A percentile compares a stretch with the other conserved stretches of the same genome.
These are phyloP conservation scores for Micractinium sp. DNA, from an alignment of 139 green algal species.

Conservation along the genomic window DNA sequence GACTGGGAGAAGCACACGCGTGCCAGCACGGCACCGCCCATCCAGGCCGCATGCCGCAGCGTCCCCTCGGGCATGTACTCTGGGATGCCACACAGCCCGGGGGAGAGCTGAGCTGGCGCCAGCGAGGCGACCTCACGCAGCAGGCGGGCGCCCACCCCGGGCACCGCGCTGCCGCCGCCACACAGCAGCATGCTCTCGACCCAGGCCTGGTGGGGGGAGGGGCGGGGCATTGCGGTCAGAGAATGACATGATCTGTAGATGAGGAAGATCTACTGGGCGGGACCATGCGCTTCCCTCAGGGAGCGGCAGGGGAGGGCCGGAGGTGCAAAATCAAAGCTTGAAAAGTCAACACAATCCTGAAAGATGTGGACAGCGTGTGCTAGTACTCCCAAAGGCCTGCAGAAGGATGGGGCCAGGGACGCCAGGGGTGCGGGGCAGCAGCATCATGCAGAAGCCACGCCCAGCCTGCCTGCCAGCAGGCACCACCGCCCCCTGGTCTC, in stretches of 20 bases:
- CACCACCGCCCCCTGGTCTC: background rate
- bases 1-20: slow-evolving; percentile 79
- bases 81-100: slow-evolving; percentile 46
- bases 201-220: slow-evolving; percentile 30
- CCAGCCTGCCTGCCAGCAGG: background rate
- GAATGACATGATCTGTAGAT: too few species aligned
- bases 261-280: background rate
- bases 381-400: background rate
- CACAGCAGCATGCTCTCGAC: slow-evolving; percentile 67
- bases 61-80: slow-evolving; percentile 83
- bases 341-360: too few species aligned
- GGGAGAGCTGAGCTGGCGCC: slow-evolving; percentile 37
- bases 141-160: slow-evolving; percentile 53
- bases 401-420: background rate
- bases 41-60: slow-evolving; percentile 69
- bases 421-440: background rate
- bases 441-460: background rate
- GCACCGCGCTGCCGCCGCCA: slow-evolving; percentile 57
- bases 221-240: background rate
- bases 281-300: too few species aligned
- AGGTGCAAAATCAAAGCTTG: too few species aligned
- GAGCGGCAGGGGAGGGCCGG: too few species aligned
- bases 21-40: slow-evolving; percentile 88
- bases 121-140: slow-evolving; percentile 50
- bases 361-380: too few species aligned